Evolutionary conservation across 495 filamentous ascomycete species (phyloP).

Genomic region (Aspergillus diversus): DNA sequence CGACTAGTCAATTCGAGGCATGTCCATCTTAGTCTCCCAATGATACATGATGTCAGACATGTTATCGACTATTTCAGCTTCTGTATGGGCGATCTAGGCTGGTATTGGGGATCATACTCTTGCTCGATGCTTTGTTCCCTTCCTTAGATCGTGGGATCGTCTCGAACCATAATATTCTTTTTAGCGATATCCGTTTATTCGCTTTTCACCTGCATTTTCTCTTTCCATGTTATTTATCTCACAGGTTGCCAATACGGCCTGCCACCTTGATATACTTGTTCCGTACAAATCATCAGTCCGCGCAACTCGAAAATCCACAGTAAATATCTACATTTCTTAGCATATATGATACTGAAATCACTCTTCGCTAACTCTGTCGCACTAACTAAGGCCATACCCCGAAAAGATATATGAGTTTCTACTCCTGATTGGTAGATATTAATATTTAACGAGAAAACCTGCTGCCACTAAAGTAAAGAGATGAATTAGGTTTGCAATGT

Average conservation of each 20-base stretch:
- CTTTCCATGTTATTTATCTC: neutral
- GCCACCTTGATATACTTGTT: neutral
- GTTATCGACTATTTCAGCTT: conserved; percentile 23
- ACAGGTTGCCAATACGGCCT: neutral
- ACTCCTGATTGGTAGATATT: no score
- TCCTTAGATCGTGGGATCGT: conserved; percentile 17
- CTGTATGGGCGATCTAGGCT: conserved; percentile 29
- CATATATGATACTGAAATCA: no score
- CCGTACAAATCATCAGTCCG: neutral
- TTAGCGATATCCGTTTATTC: neutral
- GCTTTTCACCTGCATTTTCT: neutral
- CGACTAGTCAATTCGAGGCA: conserved; percentile 37
- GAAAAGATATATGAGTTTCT: no score
- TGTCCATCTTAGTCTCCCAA: conserved; percentile 23
- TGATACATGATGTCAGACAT: conserved; percentile 20
- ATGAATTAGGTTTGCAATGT: no score
- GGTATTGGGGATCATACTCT: conserved; percentile 21
- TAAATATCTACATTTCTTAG: no score
- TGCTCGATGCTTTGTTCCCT: conserved; percentile 21
- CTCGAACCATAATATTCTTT: neutral
- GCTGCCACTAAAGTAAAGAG: no score
- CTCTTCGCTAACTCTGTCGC: no score
- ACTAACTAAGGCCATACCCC: no score
- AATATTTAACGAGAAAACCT: no score
- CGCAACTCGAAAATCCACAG: no score